phyloP scores from a whole-genome alignment of 164 flowering plant species.

The Taxillus chinensis region DNA sequence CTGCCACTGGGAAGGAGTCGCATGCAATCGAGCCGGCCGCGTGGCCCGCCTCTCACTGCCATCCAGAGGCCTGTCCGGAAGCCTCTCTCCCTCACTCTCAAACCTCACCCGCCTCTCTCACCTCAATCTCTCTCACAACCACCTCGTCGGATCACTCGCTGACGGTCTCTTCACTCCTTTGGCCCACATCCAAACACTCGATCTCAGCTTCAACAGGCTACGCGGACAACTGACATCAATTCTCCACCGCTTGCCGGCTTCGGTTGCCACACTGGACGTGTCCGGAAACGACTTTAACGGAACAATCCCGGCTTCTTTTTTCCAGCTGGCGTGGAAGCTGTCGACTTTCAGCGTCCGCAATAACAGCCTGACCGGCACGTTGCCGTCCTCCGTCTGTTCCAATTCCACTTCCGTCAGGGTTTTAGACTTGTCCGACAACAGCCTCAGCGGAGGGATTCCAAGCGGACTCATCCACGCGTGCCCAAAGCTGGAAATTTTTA shows the following conservation, averaged over 20 bases:
- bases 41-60: constrained; percentile 34
- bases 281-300: constrained; percentile 47
- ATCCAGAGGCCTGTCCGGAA: constrained; percentile 28
- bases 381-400: constrained; percentile 35
- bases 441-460: constrained; percentile 30
- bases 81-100: constrained; percentile 24
- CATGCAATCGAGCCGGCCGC: constrained; percentile 24
- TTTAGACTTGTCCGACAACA: constrained; percentile 44
- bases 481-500: constrained; percentile 23
- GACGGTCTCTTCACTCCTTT: constrained; percentile 23
- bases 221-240: not conserved
- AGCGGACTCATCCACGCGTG: constrained; percentile 27
- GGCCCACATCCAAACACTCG: not conserved
- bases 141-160: constrained; percentile 31
- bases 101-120: constrained; percentile 32
- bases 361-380: constrained; percentile 34
- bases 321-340: constrained; percentile 18
- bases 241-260: not conserved
- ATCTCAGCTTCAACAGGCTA: not conserved
- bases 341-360: constrained; percentile 35
- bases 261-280: constrained; percentile 24
- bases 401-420: not conserved
- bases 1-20: constrained; percentile 50
- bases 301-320: constrained; percentile 16
- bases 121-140: constrained; percentile 47